These are phyloP conservation scores for Apiospora phragmitis DNA, from an alignment of 2,329 filamentous ascomycete species.

Conservation along the genomic window DNA sequence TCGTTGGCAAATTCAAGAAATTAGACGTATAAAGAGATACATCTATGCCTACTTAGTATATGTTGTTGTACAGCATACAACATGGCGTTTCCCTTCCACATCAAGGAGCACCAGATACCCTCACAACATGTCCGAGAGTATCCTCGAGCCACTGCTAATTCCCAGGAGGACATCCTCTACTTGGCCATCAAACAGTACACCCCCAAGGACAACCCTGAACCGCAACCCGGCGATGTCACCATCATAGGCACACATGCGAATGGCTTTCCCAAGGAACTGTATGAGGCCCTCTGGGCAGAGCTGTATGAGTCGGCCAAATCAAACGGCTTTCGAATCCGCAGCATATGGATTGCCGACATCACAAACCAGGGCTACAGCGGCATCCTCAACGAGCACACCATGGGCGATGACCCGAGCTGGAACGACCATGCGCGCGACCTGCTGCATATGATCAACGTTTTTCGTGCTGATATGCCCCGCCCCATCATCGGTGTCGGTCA, in stretches of 20 bases:
- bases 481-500: constrained; percentile 86
- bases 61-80: not conserved
- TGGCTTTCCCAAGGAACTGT: constrained; percentile 93
- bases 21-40: too few species aligned
- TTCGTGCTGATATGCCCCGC: constrained; percentile 75
- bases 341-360: constrained; percentile 90
- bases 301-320: constrained; percentile 59
- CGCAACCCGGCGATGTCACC: constrained; percentile 76
- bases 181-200: constrained; percentile 87
- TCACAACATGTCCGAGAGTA: constrained; percentile 83
- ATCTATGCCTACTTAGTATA: not conserved
- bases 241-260: constrained; percentile 88
- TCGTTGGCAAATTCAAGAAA: too few species aligned
- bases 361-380: constrained; percentile 81
- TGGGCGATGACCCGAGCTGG: constrained; percentile 90
- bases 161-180: constrained; percentile 73
- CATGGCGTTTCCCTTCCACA: constrained; percentile 52
- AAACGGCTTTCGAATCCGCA: constrained; percentile 68
- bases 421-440: constrained; percentile 83
- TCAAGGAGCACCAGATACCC: constrained; percentile 73
- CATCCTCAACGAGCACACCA: constrained; percentile 69
- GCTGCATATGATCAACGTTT: constrained; percentile 80
- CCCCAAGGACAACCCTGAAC: constrained; percentile 67
- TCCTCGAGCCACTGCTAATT: constrained; percentile 67
- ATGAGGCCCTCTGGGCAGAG: constrained; percentile 90